Base-by-base conservation (phyloP, 2,329 filamentous ascomycete genomes). In the Colletotrichum eleusines region DNA sequence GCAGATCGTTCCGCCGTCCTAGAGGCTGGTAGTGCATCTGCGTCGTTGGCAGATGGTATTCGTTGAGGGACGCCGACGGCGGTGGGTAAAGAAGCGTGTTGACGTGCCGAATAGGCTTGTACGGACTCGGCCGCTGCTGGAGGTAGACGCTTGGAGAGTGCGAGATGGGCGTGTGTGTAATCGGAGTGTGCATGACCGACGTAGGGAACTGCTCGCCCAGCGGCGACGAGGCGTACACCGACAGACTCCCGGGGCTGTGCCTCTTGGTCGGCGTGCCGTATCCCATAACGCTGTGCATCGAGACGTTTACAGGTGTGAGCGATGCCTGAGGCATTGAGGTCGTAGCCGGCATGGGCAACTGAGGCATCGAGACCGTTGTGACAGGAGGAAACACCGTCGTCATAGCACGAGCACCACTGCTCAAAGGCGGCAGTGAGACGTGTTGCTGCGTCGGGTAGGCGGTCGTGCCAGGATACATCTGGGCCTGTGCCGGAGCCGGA, bases 11-110 rank as follows among this genome's bases (percentile, higher is more conserved):
- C 40, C 89, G 85, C 77, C 92, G 90, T 11, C 92, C 92, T 5
- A 95, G 82, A 11, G 92, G 92, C 74, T 95, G 91, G 77, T 96
- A 93, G 79, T 95, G 92, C 91, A 97, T 94, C 81, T 94, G 88
- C 63, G 92, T 90, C 85, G 83, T 81, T 79, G 88, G 76, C 7
- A 93, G 84, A 74, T 92, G 86, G 77, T 94, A 92, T 75, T 92
- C 88, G 73, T 95, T 91, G 73, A 97, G 87, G 9, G 94, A 94
- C 11, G 90, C 87, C 31, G 93, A 92, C 0, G 94, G 93, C 8
- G 94, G 94, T 40, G 95, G 95, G 69, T 96, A 94, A 38, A 98
- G 86, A n/a, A 98, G 88, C 0, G 94, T 97, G 75, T 96, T 94
- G 70, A 98, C 94, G 72, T 94, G 89, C 63, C 95, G 92, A 48